A percentile compares a stretch with the other conserved stretches of the same genome.
Conservation (phyloP, 2,329 filamentous ascomycete species). For the Pseudocercospora macadamiae region DNA sequence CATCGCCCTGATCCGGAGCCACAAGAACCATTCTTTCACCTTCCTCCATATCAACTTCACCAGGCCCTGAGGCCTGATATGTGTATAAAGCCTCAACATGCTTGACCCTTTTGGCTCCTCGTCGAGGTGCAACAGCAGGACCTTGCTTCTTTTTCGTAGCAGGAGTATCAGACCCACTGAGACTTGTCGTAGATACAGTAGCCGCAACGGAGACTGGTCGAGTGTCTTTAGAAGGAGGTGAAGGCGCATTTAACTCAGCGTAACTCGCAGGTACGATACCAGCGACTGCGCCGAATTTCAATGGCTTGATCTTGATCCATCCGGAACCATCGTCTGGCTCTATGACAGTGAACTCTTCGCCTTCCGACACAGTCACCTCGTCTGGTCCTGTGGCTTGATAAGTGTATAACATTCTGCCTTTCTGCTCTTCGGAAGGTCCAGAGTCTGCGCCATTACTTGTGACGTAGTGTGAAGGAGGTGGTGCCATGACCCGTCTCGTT, state of each 20-base stretch:
- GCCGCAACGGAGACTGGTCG: constrained; percentile 58
- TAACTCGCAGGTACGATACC: constrained; percentile 89
- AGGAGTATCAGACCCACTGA: constrained; percentile 55
- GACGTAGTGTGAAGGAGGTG: constrained; percentile 81
- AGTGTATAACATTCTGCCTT: constrained; percentile 84
- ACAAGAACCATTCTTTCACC: constrained; percentile 91
- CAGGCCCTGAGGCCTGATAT: constrained; percentile 81
- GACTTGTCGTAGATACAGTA: constrained; percentile 65
- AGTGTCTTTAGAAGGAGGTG: constrained; percentile 23
- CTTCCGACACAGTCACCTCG: constrained; percentile 79
- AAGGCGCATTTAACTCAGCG: constrained; percentile 61
- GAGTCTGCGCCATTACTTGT: constrained; percentile 57
- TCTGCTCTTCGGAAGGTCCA: constrained; percentile 58
- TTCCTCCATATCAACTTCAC: constrained; percentile 86
- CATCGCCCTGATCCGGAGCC: constrained; percentile 85
- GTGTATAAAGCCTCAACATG: constrained; percentile 94
- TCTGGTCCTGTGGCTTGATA: constrained; percentile 82
- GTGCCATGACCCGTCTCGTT: constrained; percentile 72
- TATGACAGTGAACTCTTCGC: constrained; percentile 73
- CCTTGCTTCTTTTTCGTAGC: constrained; percentile 75
- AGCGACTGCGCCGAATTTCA: constrained; percentile 63
- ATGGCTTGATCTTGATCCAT: constrained; percentile 78
- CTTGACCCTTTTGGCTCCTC: constrained; percentile 75
- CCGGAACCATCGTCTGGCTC: constrained; percentile 91
- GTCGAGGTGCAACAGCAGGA: constrained; percentile 78